Percentiles rank a stretch among this genome's conserved stretches.
Conservation (phyloP, 768 basidiomycete species). For the Hemileccinum rubropunctum region DNA sequence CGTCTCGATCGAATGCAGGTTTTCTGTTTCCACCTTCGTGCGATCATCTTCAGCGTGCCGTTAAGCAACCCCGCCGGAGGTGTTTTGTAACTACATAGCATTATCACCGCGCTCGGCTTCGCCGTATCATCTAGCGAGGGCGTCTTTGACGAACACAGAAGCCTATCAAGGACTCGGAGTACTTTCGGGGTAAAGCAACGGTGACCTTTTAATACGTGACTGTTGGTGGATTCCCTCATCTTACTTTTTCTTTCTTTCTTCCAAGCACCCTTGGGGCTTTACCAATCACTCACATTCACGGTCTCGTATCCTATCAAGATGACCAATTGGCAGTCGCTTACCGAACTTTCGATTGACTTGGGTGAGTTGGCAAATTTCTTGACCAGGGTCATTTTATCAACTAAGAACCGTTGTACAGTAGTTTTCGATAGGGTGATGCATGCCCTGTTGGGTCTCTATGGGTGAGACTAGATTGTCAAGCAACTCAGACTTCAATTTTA, state of each 20-base stretch:
- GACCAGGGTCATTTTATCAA: neutral
- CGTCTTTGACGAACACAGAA: conserved; percentile 16
- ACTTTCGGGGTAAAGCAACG: conserved; percentile 1
- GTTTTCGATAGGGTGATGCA: conserved; percentile 43
- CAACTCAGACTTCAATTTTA: neutral
- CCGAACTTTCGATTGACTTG: conserved; percentile 35
- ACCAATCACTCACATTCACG: neutral
- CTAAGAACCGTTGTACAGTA: conserved; percentile 21
- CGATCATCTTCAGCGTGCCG: conserved; percentile 12
- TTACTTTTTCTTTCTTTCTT: neutral
- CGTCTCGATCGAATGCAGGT: conserved; percentile 6
- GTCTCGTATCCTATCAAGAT: conserved; percentile 22
- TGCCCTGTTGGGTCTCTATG: conserved; percentile 42
- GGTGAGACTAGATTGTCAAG: conserved; percentile 30
- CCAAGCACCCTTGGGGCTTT: neutral
- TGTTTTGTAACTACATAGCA: neutral
- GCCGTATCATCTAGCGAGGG: neutral
- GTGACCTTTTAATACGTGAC: conserved; percentile 11
- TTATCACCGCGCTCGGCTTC: conserved; percentile 20
- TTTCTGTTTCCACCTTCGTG: conserved; percentile 9
- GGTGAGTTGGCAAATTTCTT: conserved; percentile 25
- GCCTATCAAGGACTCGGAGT: neutral
- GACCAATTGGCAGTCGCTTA: conserved; percentile 41
- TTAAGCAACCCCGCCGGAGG: conserved; percentile 13
- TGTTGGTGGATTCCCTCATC: neutral